A percentile compares a stretch with the other conserved stretches of the same genome.
phyloP scores from a whole-genome alignment of 106 monocot species.

The Acorus calamus region DNA sequence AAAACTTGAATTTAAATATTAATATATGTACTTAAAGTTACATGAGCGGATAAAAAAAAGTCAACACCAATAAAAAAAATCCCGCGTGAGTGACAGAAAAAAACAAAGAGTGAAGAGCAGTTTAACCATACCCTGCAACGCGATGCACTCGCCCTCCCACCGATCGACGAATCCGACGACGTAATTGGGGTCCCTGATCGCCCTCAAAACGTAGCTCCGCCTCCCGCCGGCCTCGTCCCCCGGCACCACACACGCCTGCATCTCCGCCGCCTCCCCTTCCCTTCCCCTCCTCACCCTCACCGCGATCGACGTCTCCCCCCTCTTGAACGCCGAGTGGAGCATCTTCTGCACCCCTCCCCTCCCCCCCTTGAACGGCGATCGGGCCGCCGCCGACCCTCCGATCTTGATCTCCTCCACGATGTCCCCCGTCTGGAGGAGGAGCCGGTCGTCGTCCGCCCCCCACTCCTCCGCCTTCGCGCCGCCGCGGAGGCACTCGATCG shows the following conservation, averaged over 20 bases:
- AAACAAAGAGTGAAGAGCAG: neutral
- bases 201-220: conserved; percentile 49
- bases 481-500: conserved; percentile 51
- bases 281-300: conserved; percentile 34
- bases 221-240: conserved; percentile 13
- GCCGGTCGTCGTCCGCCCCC: conserved; percentile 13
- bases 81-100: neutral
- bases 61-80: no score
- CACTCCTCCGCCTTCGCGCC: conserved; percentile 58
- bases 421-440: conserved; percentile 63
- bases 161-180: conserved; percentile 64
- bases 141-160: conserved; percentile 60
- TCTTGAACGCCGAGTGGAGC: conserved; percentile 51
- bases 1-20: no score
- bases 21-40: no score
- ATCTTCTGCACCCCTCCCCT: conserved; percentile 45
- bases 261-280: conserved; percentile 20
- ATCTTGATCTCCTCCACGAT: conserved; percentile 70
- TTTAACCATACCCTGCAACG: conserved; percentile 35
- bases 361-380: conserved; percentile 67
- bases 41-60: no score
- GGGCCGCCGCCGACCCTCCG: conserved; percentile 13
- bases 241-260: conserved; percentile 72
- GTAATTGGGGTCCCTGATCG: conserved; percentile 72
- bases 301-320: conserved; percentile 51